Base-by-base conservation (phyloP, 192 early-diverging fungal species). In the Mortierella alpina region DNA sequence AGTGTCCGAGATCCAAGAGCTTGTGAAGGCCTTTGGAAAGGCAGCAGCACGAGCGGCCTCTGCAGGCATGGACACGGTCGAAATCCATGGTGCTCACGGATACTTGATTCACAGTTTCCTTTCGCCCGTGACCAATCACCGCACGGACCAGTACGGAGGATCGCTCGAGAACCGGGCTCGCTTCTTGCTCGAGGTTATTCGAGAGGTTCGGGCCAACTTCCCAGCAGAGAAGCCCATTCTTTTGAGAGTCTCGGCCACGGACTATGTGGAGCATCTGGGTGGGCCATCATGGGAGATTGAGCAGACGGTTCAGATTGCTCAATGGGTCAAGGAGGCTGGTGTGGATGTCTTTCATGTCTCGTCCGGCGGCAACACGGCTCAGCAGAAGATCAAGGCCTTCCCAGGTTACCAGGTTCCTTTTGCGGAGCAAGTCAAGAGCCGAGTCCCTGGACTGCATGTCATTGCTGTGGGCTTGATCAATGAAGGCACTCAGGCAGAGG, bases 131-230 rank as follows among this genome's bases (percentile, higher is more conserved):
- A 83, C 89, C 57, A 98, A 99, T 81, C 62, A 89, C 31, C 91
- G 96, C 54, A 96, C 93, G 5, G 97, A 99, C 73, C 66, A 92
- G 68, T 99, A 96, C 72, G 97, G 96, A 56, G 96, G 97, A 0
- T 91, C 90, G 7, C 90, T 96, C 47, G 93, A 96, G 63, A 97
- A 97, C 85, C 90, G 96, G 60, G 82, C 41, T 23, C 77, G 52
- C 15, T 61, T 82, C 50, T 70, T 70, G 41, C 51, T 70, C 2
- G 94, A 97, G 80, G 86, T 91, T 2, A 81, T 91, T n/a, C 71
- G 83, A 39, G 74, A 63, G 1, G 84, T 93, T 6, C 91, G 94
- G 20, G 49, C 70, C 8, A 85, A 88, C 47, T 97, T 95, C 49
- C 78, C 39, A 20, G 47, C 56, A 73, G 83, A 57, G 56, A 84